phyloP scores from a whole-genome alignment of 2,329 filamentous ascomycete species.

The Claviceps pusilla region DNA sequence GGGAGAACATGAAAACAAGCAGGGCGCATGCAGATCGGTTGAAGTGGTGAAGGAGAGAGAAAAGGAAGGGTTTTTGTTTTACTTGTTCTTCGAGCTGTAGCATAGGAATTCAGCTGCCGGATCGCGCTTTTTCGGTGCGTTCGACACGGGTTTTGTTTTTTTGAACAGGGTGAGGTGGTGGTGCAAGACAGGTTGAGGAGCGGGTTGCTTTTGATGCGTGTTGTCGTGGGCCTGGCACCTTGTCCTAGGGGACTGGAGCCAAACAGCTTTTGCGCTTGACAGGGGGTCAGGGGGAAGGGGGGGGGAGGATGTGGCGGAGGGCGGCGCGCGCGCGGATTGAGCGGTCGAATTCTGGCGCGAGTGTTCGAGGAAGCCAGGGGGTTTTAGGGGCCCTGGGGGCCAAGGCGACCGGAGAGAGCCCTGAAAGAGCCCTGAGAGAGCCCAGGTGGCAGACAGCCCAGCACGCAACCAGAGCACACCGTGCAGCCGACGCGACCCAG shows the following conservation, averaged over 20 bases:
- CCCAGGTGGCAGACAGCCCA: no score
- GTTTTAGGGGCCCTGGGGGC: no score
- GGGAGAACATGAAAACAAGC: constrained; percentile 1
- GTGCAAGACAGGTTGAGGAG: constrained; percentile 9
- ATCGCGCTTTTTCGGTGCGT: constrained; percentile 17
- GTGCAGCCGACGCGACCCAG: background rate
- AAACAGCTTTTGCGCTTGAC: background rate
- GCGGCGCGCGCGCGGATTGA: no score
- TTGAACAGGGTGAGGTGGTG: constrained; percentile 9
- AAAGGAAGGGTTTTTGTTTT: background rate
- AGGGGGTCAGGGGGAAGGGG: background rate
- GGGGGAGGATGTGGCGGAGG: no score
- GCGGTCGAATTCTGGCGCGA: background rate
- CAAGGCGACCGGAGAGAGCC: no score
- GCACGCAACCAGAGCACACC: no score
- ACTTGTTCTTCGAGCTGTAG: constrained; percentile 17
- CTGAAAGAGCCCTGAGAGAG: no score
- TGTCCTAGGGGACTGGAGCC: background rate
- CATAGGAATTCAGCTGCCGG: constrained; percentile 17
- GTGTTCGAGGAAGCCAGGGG: no score
- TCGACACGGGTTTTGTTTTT: constrained; percentile 16
- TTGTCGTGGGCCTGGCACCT: constrained; percentile 8
- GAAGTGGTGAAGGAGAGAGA: background rate
- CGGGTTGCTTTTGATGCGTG: constrained; percentile 6
- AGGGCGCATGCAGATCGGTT: background rate